Conservation (phyloP, 2,329 filamentous ascomycete genomes). For the Diaporthe ilicicola region DNA sequence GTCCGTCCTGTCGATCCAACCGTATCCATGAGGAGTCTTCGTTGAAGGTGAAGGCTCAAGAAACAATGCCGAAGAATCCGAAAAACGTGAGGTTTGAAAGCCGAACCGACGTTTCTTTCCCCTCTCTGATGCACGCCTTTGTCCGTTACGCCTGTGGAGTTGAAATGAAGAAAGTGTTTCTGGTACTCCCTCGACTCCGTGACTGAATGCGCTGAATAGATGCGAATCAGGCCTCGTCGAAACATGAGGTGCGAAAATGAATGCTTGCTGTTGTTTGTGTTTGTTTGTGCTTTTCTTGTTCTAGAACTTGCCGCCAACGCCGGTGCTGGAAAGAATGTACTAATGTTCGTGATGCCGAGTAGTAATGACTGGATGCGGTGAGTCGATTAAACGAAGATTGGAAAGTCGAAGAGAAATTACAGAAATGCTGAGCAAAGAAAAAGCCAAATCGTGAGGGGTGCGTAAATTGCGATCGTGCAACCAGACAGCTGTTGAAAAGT, state of each 20-base stretch:
- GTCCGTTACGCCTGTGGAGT: neutral
- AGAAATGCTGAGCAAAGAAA: slow-evolving; percentile 21
- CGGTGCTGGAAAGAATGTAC: slow-evolving; percentile 6
- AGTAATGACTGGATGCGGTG: slow-evolving; percentile 21
- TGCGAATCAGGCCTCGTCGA: neutral
- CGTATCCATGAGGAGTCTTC: neutral
- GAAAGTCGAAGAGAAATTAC: slow-evolving; percentile 1
- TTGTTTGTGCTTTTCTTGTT: neutral
- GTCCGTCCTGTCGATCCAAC: slow-evolving; percentile 14
- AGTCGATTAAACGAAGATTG: slow-evolving; percentile 1
- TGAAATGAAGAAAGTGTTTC: neutral
- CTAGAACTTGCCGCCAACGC: neutral
- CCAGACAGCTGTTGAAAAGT: neutral
- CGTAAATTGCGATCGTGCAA: neutral
- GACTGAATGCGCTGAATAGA: neutral
- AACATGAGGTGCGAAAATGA: neutral
- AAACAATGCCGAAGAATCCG: neutral
- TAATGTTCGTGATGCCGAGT: neutral
- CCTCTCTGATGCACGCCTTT: neutral
- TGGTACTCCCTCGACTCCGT: slow-evolving; percentile 1
- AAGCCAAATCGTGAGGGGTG: slow-evolving; percentile 9
- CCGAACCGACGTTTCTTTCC: neutral
- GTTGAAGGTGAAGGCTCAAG: neutral
- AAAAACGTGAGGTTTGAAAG: neutral
- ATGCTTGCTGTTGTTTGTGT: neutral